These are phyloP conservation scores for Ophryocystis elektroscirrha DNA, from an alignment of 169 alveolate species.

Conservation along the genomic window DNA sequence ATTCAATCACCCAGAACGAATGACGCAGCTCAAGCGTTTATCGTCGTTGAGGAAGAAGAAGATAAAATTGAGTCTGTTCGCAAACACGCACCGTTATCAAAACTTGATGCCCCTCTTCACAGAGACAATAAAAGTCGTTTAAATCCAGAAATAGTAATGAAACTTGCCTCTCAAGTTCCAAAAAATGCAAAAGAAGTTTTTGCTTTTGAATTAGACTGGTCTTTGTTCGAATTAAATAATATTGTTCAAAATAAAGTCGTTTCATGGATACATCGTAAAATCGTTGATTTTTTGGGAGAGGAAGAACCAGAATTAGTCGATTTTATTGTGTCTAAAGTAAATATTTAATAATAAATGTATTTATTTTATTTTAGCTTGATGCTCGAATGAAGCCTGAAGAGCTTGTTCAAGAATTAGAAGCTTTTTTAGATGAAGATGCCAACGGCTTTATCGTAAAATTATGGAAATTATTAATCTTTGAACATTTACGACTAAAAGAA, in stretches of 20 bases:
- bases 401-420: constrained; percentile 37
- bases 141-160: background rate
- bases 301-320: constrained; percentile 38
- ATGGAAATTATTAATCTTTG: constrained; percentile 42
- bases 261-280: constrained; percentile 45
- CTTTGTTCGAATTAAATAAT: constrained; percentile 8
- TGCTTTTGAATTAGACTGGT: constrained; percentile 36
- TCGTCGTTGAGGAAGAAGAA: constrained; percentile 9
- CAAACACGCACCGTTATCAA: constrained; percentile 9
- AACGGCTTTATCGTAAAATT: constrained; percentile 37
- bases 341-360: no score
- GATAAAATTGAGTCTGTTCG: constrained; percentile 5
- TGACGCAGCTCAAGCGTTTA: background rate
- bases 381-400: constrained; percentile 37
- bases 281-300: constrained; percentile 47
- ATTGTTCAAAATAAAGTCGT: constrained; percentile 24
- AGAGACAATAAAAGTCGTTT: constrained; percentile 2
- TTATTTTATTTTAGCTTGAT: constrained; percentile 26
- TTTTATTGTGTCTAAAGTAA: constrained; percentile 30
- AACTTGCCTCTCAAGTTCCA: constrained; percentile 1
- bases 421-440: constrained; percentile 46
- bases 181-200: constrained; percentile 28
- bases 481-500: constrained; percentile 19
- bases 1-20: constrained; percentile 1
- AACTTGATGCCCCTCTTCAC: constrained; percentile 10